A percentile compares a stretch with the other conserved stretches of the same genome.
Conservation (phyloP, 768 basidiomycete species). For the Tylopilus cervinicoccineus region DNA sequence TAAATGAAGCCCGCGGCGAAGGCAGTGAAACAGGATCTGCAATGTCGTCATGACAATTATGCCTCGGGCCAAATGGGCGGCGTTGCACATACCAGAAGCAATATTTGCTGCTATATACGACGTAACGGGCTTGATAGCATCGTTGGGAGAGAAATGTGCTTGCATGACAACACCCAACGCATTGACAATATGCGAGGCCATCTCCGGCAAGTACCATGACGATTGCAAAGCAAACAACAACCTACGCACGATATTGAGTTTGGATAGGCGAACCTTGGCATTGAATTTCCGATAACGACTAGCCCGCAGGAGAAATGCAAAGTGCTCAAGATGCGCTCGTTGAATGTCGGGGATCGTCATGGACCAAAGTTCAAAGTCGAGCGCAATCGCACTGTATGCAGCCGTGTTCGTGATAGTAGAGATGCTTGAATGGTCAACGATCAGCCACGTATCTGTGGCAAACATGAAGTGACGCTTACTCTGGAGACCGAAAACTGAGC, state of each 20-base stretch:
- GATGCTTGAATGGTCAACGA: slow-evolving; percentile 41
- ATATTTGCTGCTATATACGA: slow-evolving; percentile 83
- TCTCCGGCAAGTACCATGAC: slow-evolving; percentile 62
- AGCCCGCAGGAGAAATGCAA: slow-evolving; percentile 63
- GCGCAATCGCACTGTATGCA: slow-evolving; percentile 78
- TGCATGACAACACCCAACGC: slow-evolving; percentile 59
- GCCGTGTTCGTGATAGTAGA: slow-evolving; percentile 81
- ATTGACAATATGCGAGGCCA: slow-evolving; percentile 46
- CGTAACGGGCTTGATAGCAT: slow-evolving; percentile 79
- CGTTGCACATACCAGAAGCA: slow-evolving; percentile 49
- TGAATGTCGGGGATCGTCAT: slow-evolving; percentile 69
- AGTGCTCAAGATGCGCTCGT: slow-evolving; percentile 75
- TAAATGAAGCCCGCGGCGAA: slow-evolving; percentile 14
- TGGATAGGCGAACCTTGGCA: slow-evolving; percentile 63
- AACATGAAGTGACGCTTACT: slow-evolving; percentile 44
- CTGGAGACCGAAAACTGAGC: slow-evolving; percentile 74
- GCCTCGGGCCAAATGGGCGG: background rate
- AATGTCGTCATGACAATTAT: background rate
- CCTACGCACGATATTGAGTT: slow-evolving; percentile 67
- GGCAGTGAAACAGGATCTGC: slow-evolving; percentile 4
- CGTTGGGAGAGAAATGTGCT: slow-evolving; percentile 66
- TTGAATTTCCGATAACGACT: slow-evolving; percentile 81
- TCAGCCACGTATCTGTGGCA: background rate
- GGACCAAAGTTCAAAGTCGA: slow-evolving; percentile 92
- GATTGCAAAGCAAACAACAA: slow-evolving; percentile 81